Evolutionary conservation across 495 filamentous ascomycete species (phyloP).

Genomic region (Trichocladium antarcticum): DNA sequence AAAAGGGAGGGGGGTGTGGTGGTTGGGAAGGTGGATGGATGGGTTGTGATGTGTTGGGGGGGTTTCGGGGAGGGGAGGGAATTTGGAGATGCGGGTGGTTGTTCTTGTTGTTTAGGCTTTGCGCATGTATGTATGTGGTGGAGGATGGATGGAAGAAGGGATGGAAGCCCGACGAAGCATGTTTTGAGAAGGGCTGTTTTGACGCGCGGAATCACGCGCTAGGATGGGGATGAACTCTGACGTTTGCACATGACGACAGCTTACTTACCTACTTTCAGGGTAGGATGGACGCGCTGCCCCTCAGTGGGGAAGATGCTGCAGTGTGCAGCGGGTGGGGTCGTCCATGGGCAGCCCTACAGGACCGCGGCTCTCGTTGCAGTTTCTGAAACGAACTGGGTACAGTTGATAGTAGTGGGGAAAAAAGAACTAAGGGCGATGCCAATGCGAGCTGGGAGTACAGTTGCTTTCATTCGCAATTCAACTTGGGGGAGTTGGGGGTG

Average conservation of each 20-base stretch:
- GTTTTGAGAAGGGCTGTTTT: too few species aligned
- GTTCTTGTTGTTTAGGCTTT: too few species aligned
- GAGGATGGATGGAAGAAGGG: neutral
- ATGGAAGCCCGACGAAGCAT: neutral
- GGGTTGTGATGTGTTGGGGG: neutral
- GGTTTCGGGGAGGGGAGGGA: neutral
- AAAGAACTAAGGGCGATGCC: too few species aligned
- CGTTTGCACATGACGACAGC: conserved; percentile 21
- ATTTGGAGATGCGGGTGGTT: too few species aligned
- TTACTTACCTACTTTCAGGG: conserved; percentile 23
- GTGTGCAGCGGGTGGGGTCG: neutral
- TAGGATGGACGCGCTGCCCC: conserved; percentile 14
- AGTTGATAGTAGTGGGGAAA: too few species aligned
- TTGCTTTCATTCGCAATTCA: too few species aligned
- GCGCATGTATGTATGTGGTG: neutral
- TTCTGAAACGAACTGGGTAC: too few species aligned
- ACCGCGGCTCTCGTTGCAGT: neutral
- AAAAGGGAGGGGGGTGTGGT: too few species aligned
- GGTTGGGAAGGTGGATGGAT: neutral
- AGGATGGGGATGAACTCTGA: conserved; percentile 2
- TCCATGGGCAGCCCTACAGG: too few species aligned
- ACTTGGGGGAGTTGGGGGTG: too few species aligned
- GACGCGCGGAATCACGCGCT: neutral
- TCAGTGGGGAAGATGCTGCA: conserved; percentile 4
- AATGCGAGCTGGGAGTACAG: too few species aligned